Evolutionary conservation across 192 early-diverging fungal species (phyloP), one percentile per base, ranked within the genome.

Genomic region (Backusella morwellensis): DNA sequence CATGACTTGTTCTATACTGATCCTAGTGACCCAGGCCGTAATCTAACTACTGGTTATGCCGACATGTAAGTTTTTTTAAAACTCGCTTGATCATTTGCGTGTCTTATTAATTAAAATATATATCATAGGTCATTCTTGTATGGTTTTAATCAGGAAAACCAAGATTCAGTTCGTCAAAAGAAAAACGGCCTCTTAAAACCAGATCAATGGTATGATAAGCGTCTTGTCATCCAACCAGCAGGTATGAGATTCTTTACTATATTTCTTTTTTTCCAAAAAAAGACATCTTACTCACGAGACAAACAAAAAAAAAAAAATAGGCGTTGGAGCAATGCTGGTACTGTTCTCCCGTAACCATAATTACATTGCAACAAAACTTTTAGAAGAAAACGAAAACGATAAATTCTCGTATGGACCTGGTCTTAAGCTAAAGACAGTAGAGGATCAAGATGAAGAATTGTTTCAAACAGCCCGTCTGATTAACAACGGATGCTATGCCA

Each of bases 321-420:
- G 82, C 26, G 79, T 85, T 34, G 79, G 56, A 23, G 50, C 77
- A 34, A 35, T 88, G 19, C 14, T 88, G 26, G 76, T 86, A 11
- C 26, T 88, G 2, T 88, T 88, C 73, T 80, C 81, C 3, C 71
- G 87, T n/a, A 88, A 88, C 74, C 87, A 88, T 44, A 88, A 88
- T 40, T 85, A 78, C 78, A 88, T 88, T 66, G 86, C 86, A 21
- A 66, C 81, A 40, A 75, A 74, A 26, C 69, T 88, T 1, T 66
- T 85, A 6, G 74, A 85, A 67, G 72, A 71, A 6, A 78, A 80
- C 40, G 80, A 86, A 56, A 80, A 78, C 23, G 84, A 72, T 15
- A 70, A 76, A 17, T 87, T 87, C 34, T 85, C 87, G 2, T 73
- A 71, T 69, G 66, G 47, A 6, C 41, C 70, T 32, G 70, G 74